A percentile compares a stretch with the other conserved stretches of the same genome.
phyloP scores from a whole-genome alignment of 2,329 filamentous ascomycete genomes.

The Fusarium tanahbumbuense region DNA sequence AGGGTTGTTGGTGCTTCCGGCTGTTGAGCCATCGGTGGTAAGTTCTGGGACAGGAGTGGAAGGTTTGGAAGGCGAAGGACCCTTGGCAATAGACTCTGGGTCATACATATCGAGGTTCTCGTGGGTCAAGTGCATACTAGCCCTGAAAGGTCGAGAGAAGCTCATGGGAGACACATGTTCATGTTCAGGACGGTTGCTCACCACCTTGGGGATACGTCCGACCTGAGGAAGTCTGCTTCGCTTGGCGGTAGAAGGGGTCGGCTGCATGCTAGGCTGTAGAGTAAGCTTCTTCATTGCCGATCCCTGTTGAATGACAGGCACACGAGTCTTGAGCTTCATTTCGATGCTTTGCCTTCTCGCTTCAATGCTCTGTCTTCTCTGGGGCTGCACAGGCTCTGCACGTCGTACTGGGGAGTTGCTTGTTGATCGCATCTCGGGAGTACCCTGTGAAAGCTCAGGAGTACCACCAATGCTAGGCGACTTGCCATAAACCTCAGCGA shows the following conservation, averaged over 20 bases:
- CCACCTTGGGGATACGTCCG: conserved; percentile 85
- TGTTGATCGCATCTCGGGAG: conserved; percentile 30
- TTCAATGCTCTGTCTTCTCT: background rate
- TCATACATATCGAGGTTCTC: conserved; percentile 48
- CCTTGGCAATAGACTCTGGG: conserved; percentile 59
- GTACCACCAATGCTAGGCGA: conserved; percentile 32
- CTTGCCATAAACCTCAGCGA: conserved; percentile 56
- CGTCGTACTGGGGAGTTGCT: conserved; percentile 20
- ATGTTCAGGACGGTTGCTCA: conserved; percentile 74
- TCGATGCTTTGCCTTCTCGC: conserved; percentile 1
- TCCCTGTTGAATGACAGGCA: conserved; percentile 20
- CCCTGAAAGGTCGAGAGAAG: conserved; percentile 84
- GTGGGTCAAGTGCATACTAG: conserved; percentile 57
- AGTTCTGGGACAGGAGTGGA: conserved; percentile 54
- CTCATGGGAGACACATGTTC: conserved; percentile 78
- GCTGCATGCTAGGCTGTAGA: conserved; percentile 9
- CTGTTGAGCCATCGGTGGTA: conserved; percentile 51
- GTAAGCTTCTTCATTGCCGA: conserved; percentile 7
- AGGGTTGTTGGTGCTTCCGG: conserved; percentile 49
- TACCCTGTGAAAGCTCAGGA: conserved; percentile 28
- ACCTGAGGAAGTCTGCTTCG: conserved; percentile 79
- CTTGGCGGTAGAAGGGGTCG: conserved; percentile 4
- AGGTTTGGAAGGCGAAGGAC: conserved; percentile 58
- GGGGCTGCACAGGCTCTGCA: background rate
- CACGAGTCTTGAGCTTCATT: conserved; percentile 11